Base-by-base conservation (phyloP, 306 rosid genomes). In the Prunus dulcis region DNA sequence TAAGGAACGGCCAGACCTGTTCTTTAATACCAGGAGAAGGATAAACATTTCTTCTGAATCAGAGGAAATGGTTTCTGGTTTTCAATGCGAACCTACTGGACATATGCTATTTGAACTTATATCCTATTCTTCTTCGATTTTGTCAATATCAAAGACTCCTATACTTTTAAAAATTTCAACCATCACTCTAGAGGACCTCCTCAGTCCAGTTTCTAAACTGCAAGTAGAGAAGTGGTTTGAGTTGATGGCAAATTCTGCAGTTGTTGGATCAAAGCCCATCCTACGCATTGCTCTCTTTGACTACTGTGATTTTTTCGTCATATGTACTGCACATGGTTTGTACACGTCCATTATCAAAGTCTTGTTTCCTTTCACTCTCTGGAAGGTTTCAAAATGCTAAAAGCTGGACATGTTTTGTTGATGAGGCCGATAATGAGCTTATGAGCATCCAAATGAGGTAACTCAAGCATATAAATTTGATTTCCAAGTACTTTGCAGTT, bases 1-100 rank as follows among this genome's bases (percentile, higher is more conserved):
- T 19, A 81, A 81, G 84, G 78, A 78, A 79, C 71, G 69, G 45
- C 68, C 82, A 61, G 83, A 81, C 49, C 18, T 25, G 28, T 67
- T 63, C 76, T 77, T 86, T 72, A 77, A 70, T 49, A 41, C 73
- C 73, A 53, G 47, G 67, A 81, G 67, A 71, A 66, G 53, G 23
- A 57, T 76, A 30, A 38, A 78, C 23, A 52, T 86, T 65, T 81
- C 73, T 50, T 80, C 84, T 1, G 22, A 64, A 69, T 79, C 82
- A 12, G 71, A 50, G 49, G 69, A 76, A 78, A 84, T 78, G 56
- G 82, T 81, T 50, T 75, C 78, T 45, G 79, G 80, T 84, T 65
- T 86, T 86, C 82, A 73, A 60, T 79, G 84, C 62, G 82, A 86
- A 73, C 72, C 81, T 49, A 69, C 75, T 14, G 86, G 86, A 64